Base-by-base conservation (phyloP, 2,329 filamentous ascomycete genomes). In the Ascosphaera aggregata region DNA sequence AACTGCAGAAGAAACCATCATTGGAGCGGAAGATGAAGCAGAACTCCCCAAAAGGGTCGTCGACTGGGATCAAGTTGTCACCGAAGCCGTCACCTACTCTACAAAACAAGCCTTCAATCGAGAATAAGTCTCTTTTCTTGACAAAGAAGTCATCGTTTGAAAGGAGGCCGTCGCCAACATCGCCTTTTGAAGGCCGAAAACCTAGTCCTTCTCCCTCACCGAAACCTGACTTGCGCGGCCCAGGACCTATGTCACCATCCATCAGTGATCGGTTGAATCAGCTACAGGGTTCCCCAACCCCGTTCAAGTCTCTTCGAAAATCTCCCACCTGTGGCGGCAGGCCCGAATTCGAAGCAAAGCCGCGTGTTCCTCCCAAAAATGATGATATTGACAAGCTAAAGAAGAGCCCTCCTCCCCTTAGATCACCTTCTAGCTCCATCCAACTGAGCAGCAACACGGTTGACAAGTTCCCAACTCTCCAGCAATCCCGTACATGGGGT, bases 11-110 rank as follows among this genome's bases (percentile, higher is more conserved):
- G 11, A 27, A 27, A 27, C 22, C 22, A 27, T 27, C 22, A 11
- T 27, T 27, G 22, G 35, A 9, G 19, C 27, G 35, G 36, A 36
- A 38, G 9, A 34, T 38, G 9, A 44, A 43, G 18, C 37, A 37
- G 8, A 22, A 34, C 16, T 34, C 27, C 13, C 31, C 41, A 30
- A 22, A 39, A 17, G 30, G 18, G 20, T 30, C 39, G 16, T 36
- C 36, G 18, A 39, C 15, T 4, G 16, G 35, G 37, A 9, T 27
- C 5, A 8, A 18, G n/a, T n/a, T 7, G n/a, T 35, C 34, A 5
- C 17, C 34, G 7, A 18, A 16, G 34, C 17, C 36, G 5, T 24
- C 36, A 32, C 19, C 36, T 7, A 15, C 36, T 7, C 9, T 35
- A 9, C n/a, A 7, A 22, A 19, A 20, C 34, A 32, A 42, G 39